Percentiles rank a stretch among this genome's conserved stretches.
phyloP scores from a whole-genome alignment of 305 asterid species.

The Solanum chacoense region DNA sequence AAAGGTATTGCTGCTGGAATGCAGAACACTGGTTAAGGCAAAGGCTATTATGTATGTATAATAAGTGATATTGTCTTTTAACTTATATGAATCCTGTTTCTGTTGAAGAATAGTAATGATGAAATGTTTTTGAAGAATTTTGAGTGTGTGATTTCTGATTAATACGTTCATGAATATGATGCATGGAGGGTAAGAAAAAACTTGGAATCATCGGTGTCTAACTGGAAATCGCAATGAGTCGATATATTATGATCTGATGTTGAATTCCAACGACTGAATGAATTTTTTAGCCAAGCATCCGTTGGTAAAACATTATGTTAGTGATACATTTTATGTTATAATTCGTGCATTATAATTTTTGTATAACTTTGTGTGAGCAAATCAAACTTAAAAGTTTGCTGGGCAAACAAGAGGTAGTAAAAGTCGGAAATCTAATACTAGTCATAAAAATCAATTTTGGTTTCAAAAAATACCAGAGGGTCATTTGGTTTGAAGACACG shows the following conservation, averaged over 20 bases:
- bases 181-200: neutral
- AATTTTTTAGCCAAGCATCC: neutral
- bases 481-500: neutral
- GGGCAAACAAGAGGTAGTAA: neutral
- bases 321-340: neutral
- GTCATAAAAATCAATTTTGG: no score
- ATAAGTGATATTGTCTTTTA: neutral
- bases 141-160: neutral
- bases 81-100: neutral
- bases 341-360: neutral
- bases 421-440: neutral
- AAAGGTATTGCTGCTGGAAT: constrained; percentile 79
- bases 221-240: neutral
- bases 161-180: neutral
- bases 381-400: neutral
- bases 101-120: neutral
- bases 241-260: neutral
- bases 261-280: neutral
- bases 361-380: neutral
- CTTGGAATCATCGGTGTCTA: neutral
- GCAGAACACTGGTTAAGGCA: constrained; percentile 62
- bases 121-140: neutral
- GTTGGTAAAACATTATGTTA: neutral
- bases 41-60: neutral
- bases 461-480: neutral